Conservation (phyloP, 1,284 basidiomycete species). For the Papiliotrema terrestris region DNA sequence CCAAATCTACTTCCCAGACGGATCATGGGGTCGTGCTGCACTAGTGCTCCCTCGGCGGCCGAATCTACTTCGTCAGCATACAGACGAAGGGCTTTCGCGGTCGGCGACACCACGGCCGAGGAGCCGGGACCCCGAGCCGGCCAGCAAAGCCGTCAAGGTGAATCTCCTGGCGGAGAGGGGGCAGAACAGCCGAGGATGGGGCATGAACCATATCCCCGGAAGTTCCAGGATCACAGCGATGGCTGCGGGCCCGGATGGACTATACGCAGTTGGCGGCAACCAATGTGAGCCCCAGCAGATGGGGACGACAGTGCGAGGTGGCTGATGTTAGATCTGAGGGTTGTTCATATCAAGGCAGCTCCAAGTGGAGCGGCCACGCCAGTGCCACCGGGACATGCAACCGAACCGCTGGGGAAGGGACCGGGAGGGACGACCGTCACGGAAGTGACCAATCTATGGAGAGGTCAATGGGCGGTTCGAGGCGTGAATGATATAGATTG, state of each 20-base stretch:
- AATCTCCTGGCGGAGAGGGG: conserved; percentile 25
- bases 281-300: conserved; percentile 33
- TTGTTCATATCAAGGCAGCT: conserved; percentile 34
- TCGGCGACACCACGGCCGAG: conserved; percentile 12
- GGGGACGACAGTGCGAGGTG: not conserved
- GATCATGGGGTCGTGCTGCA: not conserved
- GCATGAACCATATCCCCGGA: conserved; percentile 16
- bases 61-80: conserved; percentile 16
- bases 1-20: conserved; percentile 14
- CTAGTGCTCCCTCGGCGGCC: conserved; percentile 9
- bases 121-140: conserved; percentile 5
- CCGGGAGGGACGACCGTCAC: conserved; percentile 36
- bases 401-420: conserved; percentile 28
- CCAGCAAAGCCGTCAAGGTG: conserved; percentile 22
- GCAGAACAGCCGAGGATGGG: conserved; percentile 14
- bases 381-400: conserved; percentile 5
- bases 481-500: conserved; percentile 65
- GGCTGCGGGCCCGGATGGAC: conserved; percentile 40
- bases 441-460: conserved; percentile 48
- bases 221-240: conserved; percentile 39
- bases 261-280: conserved; percentile 43
- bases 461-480: conserved; percentile 36
- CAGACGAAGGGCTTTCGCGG: conserved; percentile 20
- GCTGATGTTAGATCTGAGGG: conserved; percentile 31
- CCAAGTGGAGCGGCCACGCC: conserved; percentile 15